Conservation (phyloP, 163 green algal species). For the Scenedesmus sp. region DNA sequence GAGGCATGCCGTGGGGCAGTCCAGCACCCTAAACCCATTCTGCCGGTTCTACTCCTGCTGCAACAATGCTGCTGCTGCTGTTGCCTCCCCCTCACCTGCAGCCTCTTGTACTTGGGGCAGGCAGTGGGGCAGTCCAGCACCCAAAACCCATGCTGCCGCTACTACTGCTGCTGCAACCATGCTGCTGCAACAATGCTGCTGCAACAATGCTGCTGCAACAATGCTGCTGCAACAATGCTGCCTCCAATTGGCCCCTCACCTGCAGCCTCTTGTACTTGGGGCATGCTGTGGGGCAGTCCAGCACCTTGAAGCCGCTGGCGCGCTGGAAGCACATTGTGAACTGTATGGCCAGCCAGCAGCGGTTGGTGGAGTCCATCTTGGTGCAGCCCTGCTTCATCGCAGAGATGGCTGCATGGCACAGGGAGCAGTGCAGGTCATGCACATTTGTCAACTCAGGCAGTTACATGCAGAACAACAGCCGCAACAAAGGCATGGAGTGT, state of each 20-base stretch:
- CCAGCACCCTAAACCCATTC: too few relatives aligned
- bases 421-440: neutral
- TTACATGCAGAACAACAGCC: neutral
- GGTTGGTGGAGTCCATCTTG: conserved; percentile 5
- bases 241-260: neutral
- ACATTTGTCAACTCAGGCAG: too few relatives aligned
- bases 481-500: too few relatives aligned
- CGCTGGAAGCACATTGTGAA: conserved; percentile 49
- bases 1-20: too few relatives aligned
- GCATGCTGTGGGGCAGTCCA: conserved; percentile 23
- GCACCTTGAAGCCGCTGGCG: neutral
- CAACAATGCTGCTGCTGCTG: neutral
- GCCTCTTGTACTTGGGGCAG: neutral
- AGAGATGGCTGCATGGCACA: neutral
- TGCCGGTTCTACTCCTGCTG: too few relatives aligned
- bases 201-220: neutral
- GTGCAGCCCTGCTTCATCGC: conserved; percentile 29
- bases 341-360: conserved; percentile 45
- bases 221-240: neutral
- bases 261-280: conserved; percentile 18
- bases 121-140: neutral
- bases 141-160: neutral
- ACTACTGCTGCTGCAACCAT: neutral
- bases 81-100: neutral
- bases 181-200: too few relatives aligned